Base-by-base conservation (phyloP, 2,329 filamentous ascomycete genomes). In the Fusarium longipes region DNA sequence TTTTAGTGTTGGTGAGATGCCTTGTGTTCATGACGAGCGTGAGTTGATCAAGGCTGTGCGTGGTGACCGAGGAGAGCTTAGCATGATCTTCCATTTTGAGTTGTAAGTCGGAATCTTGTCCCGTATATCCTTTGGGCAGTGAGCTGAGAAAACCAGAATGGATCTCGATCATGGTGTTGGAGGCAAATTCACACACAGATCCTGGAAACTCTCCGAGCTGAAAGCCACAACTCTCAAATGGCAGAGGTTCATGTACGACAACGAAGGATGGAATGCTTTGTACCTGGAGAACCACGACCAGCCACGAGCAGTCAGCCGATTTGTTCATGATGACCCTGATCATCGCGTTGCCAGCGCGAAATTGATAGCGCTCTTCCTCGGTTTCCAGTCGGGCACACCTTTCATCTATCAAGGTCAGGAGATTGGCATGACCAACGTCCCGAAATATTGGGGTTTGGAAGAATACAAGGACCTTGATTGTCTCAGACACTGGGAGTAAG, bases 11-110 rank as follows among this genome's bases (percentile, higher is more conserved):
- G 83, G 83, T 12, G 83, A 85, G 75, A 83, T 84, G 77, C 82
- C 83, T 5, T 80, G 79, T 53, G 77, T 82, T 17, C 72, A 77
- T n/a, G 79, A 81, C 45, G 77, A 79, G 38, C 68, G 75, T 12
- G 77, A 82, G 66, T 59, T 83, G 30, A 82, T 84, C 58, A 78
- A 79, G 59, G 79, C 78, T 8, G 88, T 91, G 4, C 81, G 81
- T 4, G 83, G 81, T 22, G 83, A 86, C 49, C 81, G 85, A 17
- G 81, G 83, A 30, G 88, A 91, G 72, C 77, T 92, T 42, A 88
- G 86, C 74, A 92, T 92, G 88, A 89, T 92, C 33, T 92, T 92
- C 77, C 87, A 91, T 70, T 92, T 92, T 73, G 89, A 91, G 57
- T 80, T 87, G 83, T 84, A 70, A 71, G 81, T 74, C 22, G 36